Percentiles rank a stretch among this genome's conserved stretches.
Evolutionary conservation across 306 rosid species (phyloP).

Genomic region (Fragaria vesca): DNA sequence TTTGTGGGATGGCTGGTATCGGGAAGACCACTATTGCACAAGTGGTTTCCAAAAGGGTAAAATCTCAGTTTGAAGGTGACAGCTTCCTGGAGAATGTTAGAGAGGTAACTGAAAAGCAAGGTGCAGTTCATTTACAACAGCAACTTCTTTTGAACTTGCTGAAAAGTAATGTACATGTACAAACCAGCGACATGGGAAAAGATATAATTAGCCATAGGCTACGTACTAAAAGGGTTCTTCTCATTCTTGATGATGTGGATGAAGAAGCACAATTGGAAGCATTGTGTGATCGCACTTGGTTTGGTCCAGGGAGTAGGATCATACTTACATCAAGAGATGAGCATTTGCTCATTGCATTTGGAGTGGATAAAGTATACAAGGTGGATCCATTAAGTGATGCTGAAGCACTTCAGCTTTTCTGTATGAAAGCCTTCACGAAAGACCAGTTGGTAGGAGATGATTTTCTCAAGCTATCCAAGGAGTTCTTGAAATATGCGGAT

Average conservation of each 20-base stretch:
- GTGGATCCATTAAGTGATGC: background rate
- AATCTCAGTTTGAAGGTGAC: background rate
- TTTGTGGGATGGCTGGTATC: constrained; percentile 19
- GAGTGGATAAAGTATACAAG: background rate
- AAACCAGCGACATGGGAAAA: background rate
- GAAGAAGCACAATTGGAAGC: background rate
- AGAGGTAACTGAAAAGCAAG: background rate
- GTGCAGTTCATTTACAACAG: constrained; percentile 4
- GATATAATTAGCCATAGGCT: constrained; percentile 5
- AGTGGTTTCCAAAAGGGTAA: background rate
- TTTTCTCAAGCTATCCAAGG: background rate
- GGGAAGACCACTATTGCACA: constrained; percentile 5
- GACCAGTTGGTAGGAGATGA: background rate
- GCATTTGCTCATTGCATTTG: constrained; percentile 2
- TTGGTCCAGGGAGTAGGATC: constrained; percentile 19
- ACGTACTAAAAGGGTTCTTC: background rate
- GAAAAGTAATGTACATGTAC: background rate
- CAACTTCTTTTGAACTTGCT: background rate
- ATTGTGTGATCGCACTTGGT: background rate
- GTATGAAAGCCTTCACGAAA: background rate
- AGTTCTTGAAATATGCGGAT: constrained; percentile 2
- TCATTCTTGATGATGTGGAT: constrained; percentile 25
- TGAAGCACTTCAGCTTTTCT: constrained; percentile 2
- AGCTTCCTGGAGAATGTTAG: constrained; percentile 14
- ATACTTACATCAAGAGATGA: constrained; percentile 18